Evolutionary conservation across 257 asterid genomes (phyloP), one percentile per base, ranked within the genome.

Genomic region (Solanum bulbocastanum): DNA sequence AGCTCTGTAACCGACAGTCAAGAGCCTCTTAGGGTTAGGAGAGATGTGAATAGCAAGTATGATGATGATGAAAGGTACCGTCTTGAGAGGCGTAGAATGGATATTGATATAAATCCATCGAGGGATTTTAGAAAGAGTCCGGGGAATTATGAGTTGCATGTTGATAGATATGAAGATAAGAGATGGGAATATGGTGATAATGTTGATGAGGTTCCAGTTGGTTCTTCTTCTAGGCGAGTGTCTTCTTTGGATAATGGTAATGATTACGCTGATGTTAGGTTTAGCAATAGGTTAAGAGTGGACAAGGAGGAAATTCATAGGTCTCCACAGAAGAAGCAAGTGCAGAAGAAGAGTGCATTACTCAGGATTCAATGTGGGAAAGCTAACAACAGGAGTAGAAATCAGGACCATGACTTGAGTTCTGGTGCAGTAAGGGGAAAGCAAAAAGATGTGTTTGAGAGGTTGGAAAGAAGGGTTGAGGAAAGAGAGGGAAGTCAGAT

Each of bases 401-500:
- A 87, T 84, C 87, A 85, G 83, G 92, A 91, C 82, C 88, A 71
- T 65, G 83, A 37, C 87, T 69, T 89, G 20, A 90, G 87, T 84
- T 78, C 66, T 86, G 60, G 87, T 89, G 89, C 90, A 79, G 87
- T 88, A 75, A 91, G 89, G 89, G 93, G 91, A 87, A 90, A 91
- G 86, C 92, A 86, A 46, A 91, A 87, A 56, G 91, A 91, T 88
- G 90, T 72, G 60, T 73, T 62, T 84, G 88, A 83, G 76, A 66
- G 74, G 81, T 68, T 86, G 40, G 94, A 74, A 15, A 78, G 87
- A 84, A 74, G 39, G 83, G 95, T 87, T 86, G 93, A 44, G 66
- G 92, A 87, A 87, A 90, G 93, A 91, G 94, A 94, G 87, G 88
- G 91, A 82, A 92, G 95, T 87, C 92, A 95, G 32, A 79, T 94